Evolutionary conservation across 768 basidiomycete genomes (phyloP).

Genomic region (Agaricus subrufescens): DNA sequence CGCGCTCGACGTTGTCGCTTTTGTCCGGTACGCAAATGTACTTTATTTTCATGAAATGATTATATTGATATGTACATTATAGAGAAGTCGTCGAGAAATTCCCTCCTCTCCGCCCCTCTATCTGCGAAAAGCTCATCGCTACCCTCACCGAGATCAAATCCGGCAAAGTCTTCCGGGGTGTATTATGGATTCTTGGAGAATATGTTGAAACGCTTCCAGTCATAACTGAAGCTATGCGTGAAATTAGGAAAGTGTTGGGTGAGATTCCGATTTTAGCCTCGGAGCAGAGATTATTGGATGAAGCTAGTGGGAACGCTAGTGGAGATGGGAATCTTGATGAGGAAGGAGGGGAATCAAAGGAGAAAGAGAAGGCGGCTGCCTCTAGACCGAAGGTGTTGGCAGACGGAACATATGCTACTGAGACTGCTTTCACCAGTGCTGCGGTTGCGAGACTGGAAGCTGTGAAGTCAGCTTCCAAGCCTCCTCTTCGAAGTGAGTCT

Average conservation of each 20-base stretch:
- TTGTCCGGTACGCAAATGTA: slow-evolving; percentile 34
- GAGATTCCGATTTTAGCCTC: slow-evolving; percentile 97
- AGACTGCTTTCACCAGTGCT: slow-evolving; percentile 79
- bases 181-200: slow-evolving; percentile 98
- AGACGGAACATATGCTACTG: slow-evolving; percentile 97
- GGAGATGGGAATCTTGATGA: slow-evolving; percentile 42
- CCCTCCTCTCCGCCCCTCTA: slow-evolving; percentile 75
- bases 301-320: slow-evolving; percentile 40
- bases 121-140: slow-evolving; percentile 79
- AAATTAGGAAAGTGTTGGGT: slow-evolving; percentile 82
- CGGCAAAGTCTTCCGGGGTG: slow-evolving; percentile 93
- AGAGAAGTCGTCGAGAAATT: slow-evolving; percentile 98
- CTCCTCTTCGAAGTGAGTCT: slow-evolving; percentile 73
- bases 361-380: slow-evolving; percentile 44
- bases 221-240: slow-evolving; percentile 68
- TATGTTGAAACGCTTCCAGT: slow-evolving; percentile 70
- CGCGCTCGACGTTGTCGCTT: slow-evolving; percentile 89
- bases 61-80: neutral
- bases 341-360: slow-evolving; percentile 16
- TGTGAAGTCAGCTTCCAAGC: slow-evolving; percentile 84
- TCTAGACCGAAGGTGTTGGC: slow-evolving; percentile 75
- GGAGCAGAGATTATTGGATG: slow-evolving; percentile 80
- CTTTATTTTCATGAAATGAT: neutral
- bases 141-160: slow-evolving; percentile 88
- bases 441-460: slow-evolving; percentile 65